Percentiles rank a stretch among this genome's conserved stretches.
Conservation (phyloP, 2,329 filamentous ascomycete species). For the Ramichloridium luteum region DNA sequence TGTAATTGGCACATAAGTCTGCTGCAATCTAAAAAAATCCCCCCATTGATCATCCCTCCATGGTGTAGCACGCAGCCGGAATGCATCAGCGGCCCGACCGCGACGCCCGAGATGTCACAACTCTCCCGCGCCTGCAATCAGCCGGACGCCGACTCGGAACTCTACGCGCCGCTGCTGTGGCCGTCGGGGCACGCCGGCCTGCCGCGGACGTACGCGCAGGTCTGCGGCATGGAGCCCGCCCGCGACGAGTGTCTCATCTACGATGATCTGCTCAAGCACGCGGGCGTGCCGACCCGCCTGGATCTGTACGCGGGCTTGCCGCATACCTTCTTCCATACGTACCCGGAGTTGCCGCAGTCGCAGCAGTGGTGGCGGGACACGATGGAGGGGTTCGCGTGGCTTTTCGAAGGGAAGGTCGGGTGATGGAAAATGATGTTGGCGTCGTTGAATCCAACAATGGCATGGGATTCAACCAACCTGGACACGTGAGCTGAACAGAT, state of each 20-base stretch:
- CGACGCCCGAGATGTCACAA: conserved; percentile 8
- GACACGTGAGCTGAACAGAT: no score
- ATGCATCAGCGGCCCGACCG: conserved; percentile 20
- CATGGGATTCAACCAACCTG: no score
- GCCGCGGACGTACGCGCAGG: conserved; percentile 38
- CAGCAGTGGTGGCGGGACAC: conserved; percentile 19
- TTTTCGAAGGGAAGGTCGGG: no score
- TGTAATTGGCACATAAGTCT: no score
- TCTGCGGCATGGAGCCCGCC: conserved; percentile 38
- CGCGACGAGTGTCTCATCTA: conserved; percentile 43
- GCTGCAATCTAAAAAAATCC: no score
- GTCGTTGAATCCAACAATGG: no score
- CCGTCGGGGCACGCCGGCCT: conserved; percentile 21
- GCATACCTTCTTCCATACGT: conserved; percentile 27
- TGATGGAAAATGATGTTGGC: no score
- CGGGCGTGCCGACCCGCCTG: conserved; percentile 31
- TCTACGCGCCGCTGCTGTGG: conserved; percentile 8
- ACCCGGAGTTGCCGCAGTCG: conserved; percentile 20
- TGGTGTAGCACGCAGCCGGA: conserved; percentile 29
- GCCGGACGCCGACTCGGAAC: conserved; percentile 5
- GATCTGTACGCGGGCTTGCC: conserved; percentile 33
- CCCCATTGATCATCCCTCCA: conserved; percentile 27
- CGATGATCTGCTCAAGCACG: conserved; percentile 34
- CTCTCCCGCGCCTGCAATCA: conserved; percentile 7
- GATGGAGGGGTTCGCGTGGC: conserved; percentile 23